A percentile compares a stretch with the other conserved stretches of the same genome.
Evolutionary conservation across 805 yeast genomes (phyloP).

Genomic region (Candida gorgasii): DNA sequence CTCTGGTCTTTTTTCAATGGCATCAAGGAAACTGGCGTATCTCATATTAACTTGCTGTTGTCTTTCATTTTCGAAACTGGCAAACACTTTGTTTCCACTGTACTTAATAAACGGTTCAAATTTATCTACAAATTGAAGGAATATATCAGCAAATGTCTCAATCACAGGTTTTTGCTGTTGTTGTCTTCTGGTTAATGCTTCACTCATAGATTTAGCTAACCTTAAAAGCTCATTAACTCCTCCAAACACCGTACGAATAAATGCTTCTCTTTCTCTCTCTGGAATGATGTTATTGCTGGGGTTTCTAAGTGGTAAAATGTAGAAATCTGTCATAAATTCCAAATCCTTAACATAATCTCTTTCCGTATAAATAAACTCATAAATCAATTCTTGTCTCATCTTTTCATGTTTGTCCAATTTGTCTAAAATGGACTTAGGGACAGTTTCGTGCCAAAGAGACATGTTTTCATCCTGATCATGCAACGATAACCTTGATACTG

Average conservation of each 20-base stretch:
- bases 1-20: constrained; percentile 81
- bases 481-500: constrained; percentile 66
- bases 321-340: constrained; percentile 89
- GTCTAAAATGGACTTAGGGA: constrained; percentile 75
- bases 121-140: constrained; percentile 77
- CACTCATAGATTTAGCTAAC: constrained; percentile 82
- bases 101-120: constrained; percentile 92
- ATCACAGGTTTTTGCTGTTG: constrained; percentile 86
- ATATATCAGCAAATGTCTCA: constrained; percentile 81
- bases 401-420: constrained; percentile 79
- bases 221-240: constrained; percentile 85
- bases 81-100: constrained; percentile 93
- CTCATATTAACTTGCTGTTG: constrained; percentile 88
- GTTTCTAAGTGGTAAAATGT: constrained; percentile 87
- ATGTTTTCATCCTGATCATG: constrained; percentile 73
- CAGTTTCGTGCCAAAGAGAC: constrained; percentile 92
- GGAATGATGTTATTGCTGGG: constrained; percentile 77
- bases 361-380: constrained; percentile 91
- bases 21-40: constrained; percentile 92
- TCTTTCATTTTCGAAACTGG: constrained; percentile 91
- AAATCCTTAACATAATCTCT: constrained; percentile 93
- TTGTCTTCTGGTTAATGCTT: constrained; percentile 77
- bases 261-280: constrained; percentile 83
- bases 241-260: constrained; percentile 87
- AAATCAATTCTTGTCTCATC: constrained; percentile 92